Conservation (phyloP, 73 alveolate genomes). For the Tetrahymena malaccensis region DNA sequence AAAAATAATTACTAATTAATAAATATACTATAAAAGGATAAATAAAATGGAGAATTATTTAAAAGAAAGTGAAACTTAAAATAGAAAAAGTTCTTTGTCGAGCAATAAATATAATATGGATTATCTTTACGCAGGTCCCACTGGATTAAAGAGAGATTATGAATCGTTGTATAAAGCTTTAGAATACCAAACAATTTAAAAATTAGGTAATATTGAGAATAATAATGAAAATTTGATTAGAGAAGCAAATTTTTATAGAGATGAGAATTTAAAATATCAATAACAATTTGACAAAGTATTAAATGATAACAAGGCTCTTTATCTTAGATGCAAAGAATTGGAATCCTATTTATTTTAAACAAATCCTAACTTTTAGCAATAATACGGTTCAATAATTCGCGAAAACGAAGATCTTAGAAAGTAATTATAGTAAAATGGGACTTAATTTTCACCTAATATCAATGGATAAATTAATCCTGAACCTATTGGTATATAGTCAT, state of each 20-base stretch:
- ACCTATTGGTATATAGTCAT: neutral
- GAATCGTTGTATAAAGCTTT: neutral
- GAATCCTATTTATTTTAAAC: neutral
- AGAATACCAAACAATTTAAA: neutral
- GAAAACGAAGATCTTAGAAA: neutral
- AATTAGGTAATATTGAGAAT: neutral
- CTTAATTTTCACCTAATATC: neutral
- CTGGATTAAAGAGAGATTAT: neutral
- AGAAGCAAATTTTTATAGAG: neutral
- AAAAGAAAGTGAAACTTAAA: neutral
- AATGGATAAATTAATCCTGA: neutral
- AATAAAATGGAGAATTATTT: neutral
- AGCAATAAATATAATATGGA: neutral
- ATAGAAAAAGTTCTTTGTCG: neutral
- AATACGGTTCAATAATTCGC: neutral
- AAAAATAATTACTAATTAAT: neutral
- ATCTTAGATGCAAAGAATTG: neutral
- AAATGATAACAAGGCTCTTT: neutral
- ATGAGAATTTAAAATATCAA: neutral
- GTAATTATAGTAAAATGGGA: neutral
- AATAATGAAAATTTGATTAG: neutral
- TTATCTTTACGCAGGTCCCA: neutral
- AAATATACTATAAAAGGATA: neutral
- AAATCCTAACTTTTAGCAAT: neutral
- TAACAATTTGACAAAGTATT: neutral